Percentiles rank a stretch among this genome's conserved stretches.
Evolutionary conservation across 257 asterid species (phyloP).

Genomic region (Phtheirospermum japonicum): DNA sequence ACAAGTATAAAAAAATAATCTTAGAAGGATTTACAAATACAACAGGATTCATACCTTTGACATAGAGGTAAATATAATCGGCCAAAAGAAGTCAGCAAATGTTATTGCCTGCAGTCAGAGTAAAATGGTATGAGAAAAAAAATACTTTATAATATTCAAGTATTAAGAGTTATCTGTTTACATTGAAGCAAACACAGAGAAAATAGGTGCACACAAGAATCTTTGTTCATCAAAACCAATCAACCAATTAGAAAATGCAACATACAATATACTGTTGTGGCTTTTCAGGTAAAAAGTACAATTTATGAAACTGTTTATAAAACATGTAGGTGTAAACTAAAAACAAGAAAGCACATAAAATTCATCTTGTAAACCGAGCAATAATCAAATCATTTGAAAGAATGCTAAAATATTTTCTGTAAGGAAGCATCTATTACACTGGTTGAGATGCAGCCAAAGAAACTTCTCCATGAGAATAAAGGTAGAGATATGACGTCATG

Average conservation of each 20-base stretch:
- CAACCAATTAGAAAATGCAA: neutral
- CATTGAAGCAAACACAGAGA: conserved; percentile 1
- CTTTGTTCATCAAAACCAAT: conserved; percentile 15
- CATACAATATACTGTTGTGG: neutral
- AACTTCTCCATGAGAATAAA: conserved; percentile 97
- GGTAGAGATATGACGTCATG: conserved; percentile 96
- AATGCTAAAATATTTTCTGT: conserved; percentile 20
- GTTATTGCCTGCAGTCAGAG: conserved; percentile 72
- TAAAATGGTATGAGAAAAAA: conserved; percentile 31
- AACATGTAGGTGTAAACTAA: conserved; percentile 9
- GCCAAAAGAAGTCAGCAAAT: conserved; percentile 92
- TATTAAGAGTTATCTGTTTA: neutral
- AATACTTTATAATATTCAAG: neutral
- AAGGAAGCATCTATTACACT: conserved; percentile 99
- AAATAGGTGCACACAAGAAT: conserved; percentile 9
- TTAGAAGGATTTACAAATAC: conserved; percentile 18
- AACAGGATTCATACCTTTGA: conserved; percentile 33
- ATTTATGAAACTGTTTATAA: neutral
- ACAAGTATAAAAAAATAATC: conserved; percentile 26
- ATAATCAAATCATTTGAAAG: conserved; percentile 20
- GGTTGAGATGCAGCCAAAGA: conserved; percentile 98
- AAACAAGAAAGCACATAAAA: conserved; percentile 16
- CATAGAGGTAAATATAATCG: conserved; percentile 91
- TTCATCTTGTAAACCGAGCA: neutral
- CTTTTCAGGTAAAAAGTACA: conserved; percentile 7